phyloP scores from a whole-genome alignment of 176 grass and related monocot species.

The Triticum dicoccoides region DNA sequence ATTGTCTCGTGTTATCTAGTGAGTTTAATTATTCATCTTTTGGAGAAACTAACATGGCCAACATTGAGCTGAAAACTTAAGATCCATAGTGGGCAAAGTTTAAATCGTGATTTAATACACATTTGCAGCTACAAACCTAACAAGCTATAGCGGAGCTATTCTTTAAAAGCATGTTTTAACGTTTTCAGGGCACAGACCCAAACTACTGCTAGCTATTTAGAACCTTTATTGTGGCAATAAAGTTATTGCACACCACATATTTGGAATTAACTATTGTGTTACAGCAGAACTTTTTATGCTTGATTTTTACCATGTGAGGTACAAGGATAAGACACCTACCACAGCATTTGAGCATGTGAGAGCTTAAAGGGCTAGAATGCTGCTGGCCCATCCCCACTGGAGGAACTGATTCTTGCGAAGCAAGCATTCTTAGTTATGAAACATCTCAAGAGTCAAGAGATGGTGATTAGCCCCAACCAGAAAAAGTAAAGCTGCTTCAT shows the following conservation, averaged over 20 bases:
- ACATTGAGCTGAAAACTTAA: not conserved
- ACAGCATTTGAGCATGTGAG: constrained; percentile 65
- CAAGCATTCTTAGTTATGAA: no score
- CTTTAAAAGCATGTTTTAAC: not conserved
- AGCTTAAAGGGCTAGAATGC: constrained; percentile 66
- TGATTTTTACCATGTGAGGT: constrained; percentile 54
- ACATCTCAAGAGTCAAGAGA: no score
- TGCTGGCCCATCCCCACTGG: constrained; percentile 61
- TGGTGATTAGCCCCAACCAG: no score
- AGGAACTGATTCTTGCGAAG: constrained; percentile 25
- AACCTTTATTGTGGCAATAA: not conserved
- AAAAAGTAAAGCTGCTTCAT: not conserved
- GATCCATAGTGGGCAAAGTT: not conserved
- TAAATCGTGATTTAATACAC: not conserved
- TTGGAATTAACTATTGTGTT: constrained; percentile 5
- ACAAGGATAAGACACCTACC: constrained; percentile 73
- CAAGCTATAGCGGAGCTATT: not conserved
- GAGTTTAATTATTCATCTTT: constrained; percentile 21
- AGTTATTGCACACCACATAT: not conserved
- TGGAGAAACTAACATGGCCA: not conserved
- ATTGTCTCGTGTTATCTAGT: constrained; percentile 92
- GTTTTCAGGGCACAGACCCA: not conserved
- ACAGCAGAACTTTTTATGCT: not conserved
- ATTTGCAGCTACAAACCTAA: not conserved
- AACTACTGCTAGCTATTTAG: not conserved